A percentile compares a stretch with the other conserved stretches of the same genome.
phyloP scores from a whole-genome alignment of 2,329 filamentous ascomycete species.

The Tetracladium maxilliforme region DNA sequence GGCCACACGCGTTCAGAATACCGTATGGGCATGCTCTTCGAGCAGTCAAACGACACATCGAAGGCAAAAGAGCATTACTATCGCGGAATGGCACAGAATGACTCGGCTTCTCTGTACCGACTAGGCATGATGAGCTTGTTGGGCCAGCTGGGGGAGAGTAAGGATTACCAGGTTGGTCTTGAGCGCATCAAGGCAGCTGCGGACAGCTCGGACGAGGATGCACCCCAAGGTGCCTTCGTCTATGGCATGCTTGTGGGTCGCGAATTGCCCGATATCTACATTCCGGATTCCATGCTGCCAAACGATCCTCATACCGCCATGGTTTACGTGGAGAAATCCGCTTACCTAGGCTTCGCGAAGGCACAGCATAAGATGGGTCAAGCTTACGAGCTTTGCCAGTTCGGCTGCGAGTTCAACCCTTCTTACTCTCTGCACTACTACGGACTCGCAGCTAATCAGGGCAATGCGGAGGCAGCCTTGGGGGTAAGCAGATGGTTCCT shows the following conservation, averaged over 20 bases:
- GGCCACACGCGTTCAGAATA: constrained; percentile 87
- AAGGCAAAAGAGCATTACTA: constrained; percentile 90
- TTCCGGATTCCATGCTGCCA: constrained; percentile 59
- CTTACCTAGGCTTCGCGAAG: constrained; percentile 89
- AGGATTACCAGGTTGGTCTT: constrained; percentile 65
- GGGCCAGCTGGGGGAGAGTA: constrained; percentile 79
- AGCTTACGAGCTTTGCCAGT: constrained; percentile 84
- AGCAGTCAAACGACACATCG: constrained; percentile 81
- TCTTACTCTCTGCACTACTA: constrained; percentile 92
- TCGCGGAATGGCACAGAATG: constrained; percentile 60
- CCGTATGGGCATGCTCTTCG: constrained; percentile 95
- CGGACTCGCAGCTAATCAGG: constrained; percentile 79
- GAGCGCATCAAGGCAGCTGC: constrained; percentile 75
- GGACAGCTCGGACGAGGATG: constrained; percentile 84
- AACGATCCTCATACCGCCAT: constrained; percentile 60
- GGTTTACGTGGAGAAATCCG: constrained; percentile 89
- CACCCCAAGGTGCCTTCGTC: constrained; percentile 88
- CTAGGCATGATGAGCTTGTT: constrained; percentile 96
- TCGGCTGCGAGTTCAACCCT: constrained; percentile 90
- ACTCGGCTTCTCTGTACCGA: constrained; percentile 77
- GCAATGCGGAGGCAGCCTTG: constrained; percentile 85
- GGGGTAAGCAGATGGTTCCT: constrained; percentile 98
- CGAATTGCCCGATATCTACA: constrained; percentile 77
- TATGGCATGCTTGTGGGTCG: constrained; percentile 88
- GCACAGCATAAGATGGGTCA: constrained; percentile 96